These are phyloP conservation scores for Puccinellia tenuiflora DNA, from an alignment of 176 grass and related monocot species.

Conservation along the genomic window DNA sequence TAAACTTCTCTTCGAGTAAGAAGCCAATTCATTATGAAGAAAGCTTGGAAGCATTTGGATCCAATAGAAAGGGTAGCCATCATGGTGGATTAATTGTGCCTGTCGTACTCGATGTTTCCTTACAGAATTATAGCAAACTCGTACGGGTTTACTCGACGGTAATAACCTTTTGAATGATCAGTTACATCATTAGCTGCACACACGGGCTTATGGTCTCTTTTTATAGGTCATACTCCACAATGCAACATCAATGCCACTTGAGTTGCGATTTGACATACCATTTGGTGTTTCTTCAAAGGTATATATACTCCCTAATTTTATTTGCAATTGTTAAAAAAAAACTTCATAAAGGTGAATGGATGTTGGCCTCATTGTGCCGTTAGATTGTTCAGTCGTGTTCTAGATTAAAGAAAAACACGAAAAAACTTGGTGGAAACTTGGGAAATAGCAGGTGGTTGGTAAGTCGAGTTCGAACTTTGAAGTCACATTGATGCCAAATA, in stretches of 20 bases:
- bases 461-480: not conserved
- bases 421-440: not conserved
- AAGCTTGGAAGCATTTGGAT: slow-evolving; percentile 33
- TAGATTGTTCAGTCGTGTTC: not conserved
- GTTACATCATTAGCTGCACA: slow-evolving; percentile 19
- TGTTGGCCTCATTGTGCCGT: not conserved
- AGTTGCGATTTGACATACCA: slow-evolving; percentile 91
- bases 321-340: slow-evolving; percentile 14
- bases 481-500: not conserved
- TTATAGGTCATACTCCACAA: slow-evolving; percentile 86
- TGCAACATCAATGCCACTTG: slow-evolving; percentile 83
- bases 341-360: slow-evolving; percentile 9
- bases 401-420: not conserved
- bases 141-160: slow-evolving; percentile 91
- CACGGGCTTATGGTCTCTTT: slow-evolving; percentile 14
- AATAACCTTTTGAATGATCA: slow-evolving; percentile 34
- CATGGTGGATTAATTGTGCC: slow-evolving; percentile 67
- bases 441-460: not conserved
- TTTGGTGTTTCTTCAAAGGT: slow-evolving; percentile 94
- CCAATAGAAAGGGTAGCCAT: slow-evolving; percentile 29
- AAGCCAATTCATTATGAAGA: slow-evolving; percentile 43
- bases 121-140: slow-evolving; percentile 92
- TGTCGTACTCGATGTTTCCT: slow-evolving; percentile 92
- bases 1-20: slow-evolving; percentile 82
- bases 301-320: slow-evolving; percentile 24